These are phyloP conservation scores for Cymbopogon flexuosus DNA, from an alignment of 202 grass and related monocot species.

Conservation along the genomic window DNA sequence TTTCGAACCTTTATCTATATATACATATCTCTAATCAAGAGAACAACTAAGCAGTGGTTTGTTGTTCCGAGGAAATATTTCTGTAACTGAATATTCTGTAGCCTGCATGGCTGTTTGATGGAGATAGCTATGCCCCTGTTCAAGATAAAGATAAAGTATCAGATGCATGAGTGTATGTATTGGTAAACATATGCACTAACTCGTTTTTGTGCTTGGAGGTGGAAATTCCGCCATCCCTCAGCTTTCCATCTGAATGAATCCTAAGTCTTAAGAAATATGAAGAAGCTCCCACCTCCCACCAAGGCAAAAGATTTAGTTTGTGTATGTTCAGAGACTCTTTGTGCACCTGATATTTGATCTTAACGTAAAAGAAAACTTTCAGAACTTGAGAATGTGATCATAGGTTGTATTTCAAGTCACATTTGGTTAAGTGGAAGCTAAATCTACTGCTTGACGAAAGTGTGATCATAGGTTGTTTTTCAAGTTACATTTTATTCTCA, in stretches of 20 bases:
- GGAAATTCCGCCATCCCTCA: background rate
- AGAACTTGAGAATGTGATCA: background rate
- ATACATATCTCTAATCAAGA: background rate
- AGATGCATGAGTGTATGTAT: background rate
- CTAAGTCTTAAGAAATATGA: background rate
- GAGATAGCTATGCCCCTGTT: background rate
- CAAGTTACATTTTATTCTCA: background rate
- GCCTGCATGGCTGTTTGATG: background rate
- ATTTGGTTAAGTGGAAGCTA: background rate
- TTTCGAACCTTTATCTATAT: background rate
- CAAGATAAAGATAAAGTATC: background rate
- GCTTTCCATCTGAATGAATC: background rate
- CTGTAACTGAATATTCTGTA: background rate
- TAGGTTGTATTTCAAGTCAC: constrained; percentile 2
- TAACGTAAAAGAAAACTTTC: background rate
- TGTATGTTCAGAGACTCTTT: background rate
- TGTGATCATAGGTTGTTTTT: constrained; percentile 1
- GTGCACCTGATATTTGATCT: background rate
- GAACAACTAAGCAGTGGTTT: background rate
- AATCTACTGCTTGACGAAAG: background rate
- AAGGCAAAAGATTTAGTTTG: background rate
- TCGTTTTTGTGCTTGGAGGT: background rate
- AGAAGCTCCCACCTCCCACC: background rate
- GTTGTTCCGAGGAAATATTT: constrained; percentile 25
- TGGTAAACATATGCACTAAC: background rate